Conservation (phyloP, 1,284 basidiomycete species). For the Porodaedalea pini region DNA sequence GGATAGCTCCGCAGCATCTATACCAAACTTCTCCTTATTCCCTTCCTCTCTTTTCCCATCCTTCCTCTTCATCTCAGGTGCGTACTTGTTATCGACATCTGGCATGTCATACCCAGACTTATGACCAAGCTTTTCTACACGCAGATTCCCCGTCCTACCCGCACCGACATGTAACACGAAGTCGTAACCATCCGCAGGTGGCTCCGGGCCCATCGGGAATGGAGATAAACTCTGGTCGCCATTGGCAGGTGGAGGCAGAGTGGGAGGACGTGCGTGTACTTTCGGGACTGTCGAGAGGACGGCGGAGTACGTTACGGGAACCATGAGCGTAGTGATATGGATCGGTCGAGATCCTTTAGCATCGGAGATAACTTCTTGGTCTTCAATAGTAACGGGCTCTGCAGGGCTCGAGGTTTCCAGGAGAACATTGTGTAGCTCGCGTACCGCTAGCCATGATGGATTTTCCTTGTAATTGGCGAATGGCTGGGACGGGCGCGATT, state of each 20-base stretch:
- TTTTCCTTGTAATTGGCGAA: constrained; percentile 52
- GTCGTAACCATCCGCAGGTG: constrained; percentile 63
- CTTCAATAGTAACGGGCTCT: constrained; percentile 29
- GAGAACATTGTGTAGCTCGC: constrained; percentile 50
- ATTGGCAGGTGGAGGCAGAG: constrained; percentile 37
- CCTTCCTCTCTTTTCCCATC: constrained; percentile 30
- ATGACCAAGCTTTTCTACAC: constrained; percentile 65
- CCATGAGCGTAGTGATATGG: constrained; percentile 56
- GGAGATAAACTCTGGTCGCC: constrained; percentile 36
- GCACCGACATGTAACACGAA: constrained; percentile 72
- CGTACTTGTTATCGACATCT: constrained; percentile 57
- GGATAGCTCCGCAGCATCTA: constrained; percentile 27
- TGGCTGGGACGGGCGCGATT: constrained; percentile 47
- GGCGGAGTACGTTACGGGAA: constrained; percentile 62
- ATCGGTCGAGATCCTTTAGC: constrained; percentile 32
- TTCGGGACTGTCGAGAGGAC: constrained; percentile 56
- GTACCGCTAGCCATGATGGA: constrained; percentile 62
- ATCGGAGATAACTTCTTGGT: constrained; percentile 15
- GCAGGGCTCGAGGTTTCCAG: constrained; percentile 40
- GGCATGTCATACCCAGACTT: constrained; percentile 70
- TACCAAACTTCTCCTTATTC: constrained; percentile 32
- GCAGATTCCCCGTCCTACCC: constrained; percentile 58
- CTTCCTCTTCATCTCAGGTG: constrained; percentile 42
- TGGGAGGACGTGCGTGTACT: constrained; percentile 59
- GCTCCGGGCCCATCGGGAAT: constrained; percentile 31